These are phyloP conservation scores for Pyrenophora seminiperda DNA, from an alignment of 2,329 filamentous ascomycete genomes.

Conservation along the genomic window DNA sequence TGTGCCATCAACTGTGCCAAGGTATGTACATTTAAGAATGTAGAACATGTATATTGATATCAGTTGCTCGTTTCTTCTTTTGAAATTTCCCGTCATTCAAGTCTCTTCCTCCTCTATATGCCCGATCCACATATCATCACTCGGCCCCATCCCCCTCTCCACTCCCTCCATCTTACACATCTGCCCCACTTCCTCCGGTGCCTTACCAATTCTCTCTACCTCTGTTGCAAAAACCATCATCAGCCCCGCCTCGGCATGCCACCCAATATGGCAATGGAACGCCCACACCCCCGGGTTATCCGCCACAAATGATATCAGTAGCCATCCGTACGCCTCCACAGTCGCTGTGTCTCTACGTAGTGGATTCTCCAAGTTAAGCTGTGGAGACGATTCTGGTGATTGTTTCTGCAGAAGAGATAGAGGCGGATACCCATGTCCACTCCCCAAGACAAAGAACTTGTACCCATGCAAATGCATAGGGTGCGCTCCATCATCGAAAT, in stretches of 20 bases:
- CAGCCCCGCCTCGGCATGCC: constrained; percentile 41
- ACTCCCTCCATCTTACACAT: constrained; percentile 56
- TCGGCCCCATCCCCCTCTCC: constrained; percentile 52
- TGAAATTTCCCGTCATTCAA: no score
- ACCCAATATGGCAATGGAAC: constrained; percentile 81
- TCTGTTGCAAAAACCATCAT: constrained; percentile 64
- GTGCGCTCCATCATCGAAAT: constrained; percentile 35
- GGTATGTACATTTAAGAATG: constrained; percentile 5
- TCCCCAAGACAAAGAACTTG: constrained; percentile 9
- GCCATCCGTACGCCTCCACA: constrained; percentile 68
- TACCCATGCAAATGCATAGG: constrained; percentile 54
- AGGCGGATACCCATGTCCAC: constrained; percentile 47
- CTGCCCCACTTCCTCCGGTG: constrained; percentile 54
- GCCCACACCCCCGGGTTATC: constrained; percentile 67
- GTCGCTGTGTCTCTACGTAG: constrained; percentile 72
- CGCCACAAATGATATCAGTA: constrained; percentile 64
- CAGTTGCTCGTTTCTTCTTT: background rate
- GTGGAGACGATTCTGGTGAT: constrained; percentile 30
- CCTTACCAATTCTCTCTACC: constrained; percentile 49
- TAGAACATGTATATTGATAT: background rate
- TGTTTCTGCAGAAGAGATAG: constrained; percentile 62
- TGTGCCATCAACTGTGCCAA: background rate
- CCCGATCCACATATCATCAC: constrained; percentile 56
- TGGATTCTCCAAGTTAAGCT: constrained; percentile 36
- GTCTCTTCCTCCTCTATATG: constrained; percentile 8